phyloP scores from a whole-genome alignment of 2,329 filamentous ascomycete species.

The Alternaria brassicae region DNA sequence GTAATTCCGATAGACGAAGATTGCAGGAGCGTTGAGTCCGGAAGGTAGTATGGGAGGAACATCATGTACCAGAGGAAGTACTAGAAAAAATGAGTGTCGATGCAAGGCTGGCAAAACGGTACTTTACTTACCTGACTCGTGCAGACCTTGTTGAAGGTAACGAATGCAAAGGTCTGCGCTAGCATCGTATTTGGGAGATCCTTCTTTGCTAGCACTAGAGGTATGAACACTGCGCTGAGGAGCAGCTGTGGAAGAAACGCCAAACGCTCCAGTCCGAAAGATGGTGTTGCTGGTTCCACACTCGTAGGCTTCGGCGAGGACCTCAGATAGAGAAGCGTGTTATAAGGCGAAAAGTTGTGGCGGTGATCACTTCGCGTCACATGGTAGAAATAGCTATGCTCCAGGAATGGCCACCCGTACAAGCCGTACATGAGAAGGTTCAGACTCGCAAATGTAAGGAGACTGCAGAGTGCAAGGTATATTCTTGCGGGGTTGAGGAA shows the following conservation, averaged over 20 bases:
- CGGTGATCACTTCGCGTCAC: constrained; percentile 92
- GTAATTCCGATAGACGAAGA: constrained; percentile 67
- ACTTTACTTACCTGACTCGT: constrained; percentile 80
- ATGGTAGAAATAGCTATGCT: constrained; percentile 93
- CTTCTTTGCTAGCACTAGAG: constrained; percentile 77
- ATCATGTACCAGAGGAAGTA: constrained; percentile 99
- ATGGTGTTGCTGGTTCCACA: constrained; percentile 40
- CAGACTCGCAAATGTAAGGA: constrained; percentile 74
- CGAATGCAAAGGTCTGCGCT: constrained; percentile 95
- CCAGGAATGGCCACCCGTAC: constrained; percentile 78
- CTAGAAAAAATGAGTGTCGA: constrained; percentile 54
- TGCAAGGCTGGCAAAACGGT: background rate
- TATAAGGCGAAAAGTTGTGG: constrained; percentile 98
- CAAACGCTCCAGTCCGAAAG: constrained; percentile 72
- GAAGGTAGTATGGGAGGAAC: constrained; percentile 89
- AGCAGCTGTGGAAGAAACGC: constrained; percentile 89
- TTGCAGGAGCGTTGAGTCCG: constrained; percentile 73
- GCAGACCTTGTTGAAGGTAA: constrained; percentile 98
- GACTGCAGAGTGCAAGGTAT: constrained; percentile 67
- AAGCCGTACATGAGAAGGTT: constrained; percentile 80
- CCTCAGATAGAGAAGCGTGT: constrained; percentile 84
- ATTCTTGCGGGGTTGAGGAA: constrained; percentile 57
- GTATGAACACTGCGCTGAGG: constrained; percentile 78
- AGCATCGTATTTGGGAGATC: constrained; percentile 86
- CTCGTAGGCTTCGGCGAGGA: constrained; percentile 62